Percentiles rank a stretch among this genome's conserved stretches.
Evolutionary conservation across 441 rosid species (phyloP).

Genomic region (Brassica hybrid): DNA sequence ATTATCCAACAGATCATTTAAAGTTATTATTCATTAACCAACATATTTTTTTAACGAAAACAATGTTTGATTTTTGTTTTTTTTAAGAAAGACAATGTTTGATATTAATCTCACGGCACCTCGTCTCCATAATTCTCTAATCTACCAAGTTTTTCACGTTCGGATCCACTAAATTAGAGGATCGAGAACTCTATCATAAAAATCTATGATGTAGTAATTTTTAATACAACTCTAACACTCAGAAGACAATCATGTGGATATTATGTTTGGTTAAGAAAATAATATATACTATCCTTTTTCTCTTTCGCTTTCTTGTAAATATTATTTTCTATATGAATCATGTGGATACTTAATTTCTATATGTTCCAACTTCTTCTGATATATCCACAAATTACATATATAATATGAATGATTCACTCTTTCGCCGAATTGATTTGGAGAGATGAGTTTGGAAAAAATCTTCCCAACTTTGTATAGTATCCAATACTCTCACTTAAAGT

Average conservation of each 20-base stretch:
- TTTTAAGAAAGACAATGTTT: not conserved
- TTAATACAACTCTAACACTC: constrained; percentile 8
- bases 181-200: constrained; percentile 6
- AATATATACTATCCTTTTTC: not conserved
- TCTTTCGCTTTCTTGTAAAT: constrained; percentile 7
- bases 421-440: constrained; percentile 7
- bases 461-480: constrained; percentile 38
- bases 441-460: constrained; percentile 29
- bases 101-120: not conserved
- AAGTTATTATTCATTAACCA: not conserved
- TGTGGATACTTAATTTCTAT: not conserved
- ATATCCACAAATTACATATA: constrained; percentile 4
- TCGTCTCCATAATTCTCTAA: not conserved
- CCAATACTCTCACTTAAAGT: constrained; percentile 21
- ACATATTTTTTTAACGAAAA: not conserved
- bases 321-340: not conserved
- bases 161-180: not conserved
- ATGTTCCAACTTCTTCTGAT: not conserved
- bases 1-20: no score
- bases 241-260: not conserved
- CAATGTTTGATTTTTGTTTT: no score
- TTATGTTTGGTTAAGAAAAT: not conserved
- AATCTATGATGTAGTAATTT: not conserved
- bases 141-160: not conserved
- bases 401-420: not conserved